Conservation (phyloP, 148 eudicot species). For the Rheum nobile region DNA sequence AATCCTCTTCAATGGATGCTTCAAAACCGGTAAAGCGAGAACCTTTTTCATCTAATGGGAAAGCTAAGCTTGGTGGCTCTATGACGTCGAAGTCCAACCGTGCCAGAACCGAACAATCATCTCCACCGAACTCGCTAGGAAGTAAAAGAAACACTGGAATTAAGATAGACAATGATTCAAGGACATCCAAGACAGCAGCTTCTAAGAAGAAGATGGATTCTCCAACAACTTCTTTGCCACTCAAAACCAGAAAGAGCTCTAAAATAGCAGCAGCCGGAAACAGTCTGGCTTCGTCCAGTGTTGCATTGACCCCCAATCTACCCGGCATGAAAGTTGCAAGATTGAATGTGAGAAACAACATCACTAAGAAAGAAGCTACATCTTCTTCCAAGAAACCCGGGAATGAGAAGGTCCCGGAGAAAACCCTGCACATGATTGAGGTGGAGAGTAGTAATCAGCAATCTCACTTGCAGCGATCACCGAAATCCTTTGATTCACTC, state of each 20-base stretch:
- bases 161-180: slow-evolving; percentile 14
- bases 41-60: background rate
- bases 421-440: slow-evolving; percentile 44
- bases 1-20: background rate
- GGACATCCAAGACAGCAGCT: slow-evolving; percentile 20
- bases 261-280: slow-evolving; percentile 27
- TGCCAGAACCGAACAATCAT: slow-evolving; percentile 15
- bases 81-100: slow-evolving; percentile 14
- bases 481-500: slow-evolving; percentile 20
- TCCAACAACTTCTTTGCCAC: slow-evolving; percentile 16
- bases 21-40: background rate
- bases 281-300: slow-evolving; percentile 16
- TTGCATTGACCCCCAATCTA: slow-evolving; percentile 12
- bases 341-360: slow-evolving; percentile 19
- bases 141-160: slow-evolving; percentile 18
- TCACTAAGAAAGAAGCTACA: slow-evolving; percentile 23
- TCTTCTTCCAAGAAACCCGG: slow-evolving; percentile 14
- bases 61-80: slow-evolving; percentile 13
- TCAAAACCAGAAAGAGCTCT: slow-evolving; percentile 16
- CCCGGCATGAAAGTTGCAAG: slow-evolving; percentile 11
- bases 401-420: slow-evolving; percentile 29
- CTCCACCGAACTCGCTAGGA: slow-evolving; percentile 17
- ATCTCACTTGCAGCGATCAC: slow-evolving; percentile 25
- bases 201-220: slow-evolving; percentile 17
- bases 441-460: slow-evolving; percentile 14